phyloP scores from a whole-genome alignment of 495 filamentous ascomycete species.

The Penicillium lagena region DNA sequence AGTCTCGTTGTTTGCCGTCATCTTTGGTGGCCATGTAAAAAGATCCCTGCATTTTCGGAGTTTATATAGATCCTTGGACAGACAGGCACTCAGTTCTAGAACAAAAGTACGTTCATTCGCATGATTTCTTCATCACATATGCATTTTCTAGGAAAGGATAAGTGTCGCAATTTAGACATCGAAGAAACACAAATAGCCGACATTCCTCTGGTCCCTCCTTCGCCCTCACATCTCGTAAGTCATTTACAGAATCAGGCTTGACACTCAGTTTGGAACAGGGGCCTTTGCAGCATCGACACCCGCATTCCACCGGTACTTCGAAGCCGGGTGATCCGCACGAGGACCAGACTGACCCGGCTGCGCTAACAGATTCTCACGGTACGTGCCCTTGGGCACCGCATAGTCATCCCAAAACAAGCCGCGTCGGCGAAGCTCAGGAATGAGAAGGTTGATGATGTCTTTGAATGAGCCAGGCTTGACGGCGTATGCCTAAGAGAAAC shows the following conservation, averaged over 20 bases:
- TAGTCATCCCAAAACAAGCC: constrained; percentile 46
- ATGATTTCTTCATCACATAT: too few relatives aligned
- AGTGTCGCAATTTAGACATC: too few relatives aligned
- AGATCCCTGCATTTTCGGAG: constrained; percentile 18
- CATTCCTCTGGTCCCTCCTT: too few relatives aligned
- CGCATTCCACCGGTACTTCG: constrained; percentile 45
- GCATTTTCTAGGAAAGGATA: too few relatives aligned
- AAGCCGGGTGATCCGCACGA: constrained; percentile 40
- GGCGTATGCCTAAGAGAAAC: constrained; percentile 42
- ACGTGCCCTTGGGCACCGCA: constrained; percentile 37
- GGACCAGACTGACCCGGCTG: constrained; percentile 38
- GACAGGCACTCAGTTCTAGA: constrained; percentile 6
- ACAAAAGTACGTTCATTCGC: constrained; percentile 1
- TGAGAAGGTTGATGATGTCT: constrained; percentile 50
- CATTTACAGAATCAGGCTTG: neutral
- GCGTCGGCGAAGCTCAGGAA: constrained; percentile 38
- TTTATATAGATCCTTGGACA: constrained; percentile 14
- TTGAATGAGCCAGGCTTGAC: constrained; percentile 57
- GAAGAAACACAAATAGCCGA: too few relatives aligned
- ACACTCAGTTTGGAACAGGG: constrained; percentile 13
- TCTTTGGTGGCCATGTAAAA: constrained; percentile 16
- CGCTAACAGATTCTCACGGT: constrained; percentile 41
- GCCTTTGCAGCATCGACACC: constrained; percentile 26
- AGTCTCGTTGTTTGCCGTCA: neutral
- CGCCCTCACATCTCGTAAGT: too few relatives aligned